These are phyloP conservation scores for Mariannaea elegans DNA, from an alignment of 2,329 filamentous ascomycete species.

Conservation along the genomic window DNA sequence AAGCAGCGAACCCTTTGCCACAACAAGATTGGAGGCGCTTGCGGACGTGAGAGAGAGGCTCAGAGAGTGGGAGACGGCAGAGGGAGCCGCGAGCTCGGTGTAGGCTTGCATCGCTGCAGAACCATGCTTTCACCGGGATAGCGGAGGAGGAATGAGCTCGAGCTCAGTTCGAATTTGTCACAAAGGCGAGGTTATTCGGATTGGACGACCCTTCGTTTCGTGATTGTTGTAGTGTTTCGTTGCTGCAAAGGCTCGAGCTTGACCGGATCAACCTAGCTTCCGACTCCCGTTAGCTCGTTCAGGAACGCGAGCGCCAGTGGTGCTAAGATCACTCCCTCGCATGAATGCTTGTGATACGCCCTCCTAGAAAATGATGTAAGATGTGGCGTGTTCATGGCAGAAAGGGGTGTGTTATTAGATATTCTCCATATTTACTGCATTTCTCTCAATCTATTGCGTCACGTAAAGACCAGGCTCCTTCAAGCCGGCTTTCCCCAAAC, in stretches of 20 bases:
- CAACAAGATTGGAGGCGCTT: constrained; percentile 82
- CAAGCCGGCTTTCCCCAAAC: not conserved
- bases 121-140: constrained; percentile 44
- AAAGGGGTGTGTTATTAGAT: constrained; percentile 2
- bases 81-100: constrained; percentile 92
- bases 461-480: constrained; percentile 30
- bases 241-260: constrained; percentile 23
- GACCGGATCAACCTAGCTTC: constrained; percentile 18
- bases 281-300: constrained; percentile 7
- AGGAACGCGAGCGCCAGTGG: not conserved
- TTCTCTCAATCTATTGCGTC: constrained; percentile 35
- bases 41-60: constrained; percentile 79
- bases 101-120: constrained; percentile 87
- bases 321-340: not conserved
- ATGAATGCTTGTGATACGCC: not conserved
- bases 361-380: not conserved
- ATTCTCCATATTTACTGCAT: constrained; percentile 1
- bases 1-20: constrained; percentile 91
- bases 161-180: constrained; percentile 2
- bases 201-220: constrained; percentile 1
- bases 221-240: constrained; percentile 9
- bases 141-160: constrained; percentile 29
- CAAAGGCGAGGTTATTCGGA: not conserved
- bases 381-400: not conserved
- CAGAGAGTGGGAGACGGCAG: constrained; percentile 90